These are phyloP conservation scores for Alternaria triticimaculans DNA, from an alignment of 2,329 filamentous ascomycete genomes.

Conservation along the genomic window DNA sequence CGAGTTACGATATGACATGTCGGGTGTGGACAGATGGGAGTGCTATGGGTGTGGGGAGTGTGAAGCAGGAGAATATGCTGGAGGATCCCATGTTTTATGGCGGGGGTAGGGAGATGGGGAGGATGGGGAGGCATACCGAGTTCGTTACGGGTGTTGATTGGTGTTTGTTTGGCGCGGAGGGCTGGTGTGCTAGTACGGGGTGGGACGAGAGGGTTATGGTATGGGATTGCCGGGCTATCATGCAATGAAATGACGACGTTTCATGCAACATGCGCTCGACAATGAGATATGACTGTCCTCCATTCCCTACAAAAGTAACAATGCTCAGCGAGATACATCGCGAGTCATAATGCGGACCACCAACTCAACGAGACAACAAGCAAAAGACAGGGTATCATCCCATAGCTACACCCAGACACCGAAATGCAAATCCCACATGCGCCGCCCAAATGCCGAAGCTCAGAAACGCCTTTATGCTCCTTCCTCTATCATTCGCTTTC, in stretches of 20 bases:
- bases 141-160: constrained; percentile 97
- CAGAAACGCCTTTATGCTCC: background rate
- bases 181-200: constrained; percentile 92
- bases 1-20: constrained; percentile 98
- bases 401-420: constrained; percentile 12
- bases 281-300: background rate
- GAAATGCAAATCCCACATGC: constrained; percentile 6
- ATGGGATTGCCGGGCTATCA: constrained; percentile 82
- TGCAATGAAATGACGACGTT: constrained; percentile 47
- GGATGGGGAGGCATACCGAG: constrained; percentile 93
- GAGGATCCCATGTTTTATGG: constrained; percentile 50
- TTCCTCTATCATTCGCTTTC: background rate
- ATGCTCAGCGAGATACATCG: background rate
- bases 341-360: background rate
- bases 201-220: constrained; percentile 93
- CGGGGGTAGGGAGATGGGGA: constrained; percentile 74
- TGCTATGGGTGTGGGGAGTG: constrained; percentile 51
- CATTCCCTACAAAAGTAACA: background rate
- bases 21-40: constrained; percentile 90
- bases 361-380: background rate
- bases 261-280: background rate
- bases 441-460: constrained; percentile 1
- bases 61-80: constrained; percentile 43
- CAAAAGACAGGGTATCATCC: constrained; percentile 26
- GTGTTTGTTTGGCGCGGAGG: constrained; percentile 94